Conservation (phyloP, 306 rosid species). For the Lotus japonicus region DNA sequence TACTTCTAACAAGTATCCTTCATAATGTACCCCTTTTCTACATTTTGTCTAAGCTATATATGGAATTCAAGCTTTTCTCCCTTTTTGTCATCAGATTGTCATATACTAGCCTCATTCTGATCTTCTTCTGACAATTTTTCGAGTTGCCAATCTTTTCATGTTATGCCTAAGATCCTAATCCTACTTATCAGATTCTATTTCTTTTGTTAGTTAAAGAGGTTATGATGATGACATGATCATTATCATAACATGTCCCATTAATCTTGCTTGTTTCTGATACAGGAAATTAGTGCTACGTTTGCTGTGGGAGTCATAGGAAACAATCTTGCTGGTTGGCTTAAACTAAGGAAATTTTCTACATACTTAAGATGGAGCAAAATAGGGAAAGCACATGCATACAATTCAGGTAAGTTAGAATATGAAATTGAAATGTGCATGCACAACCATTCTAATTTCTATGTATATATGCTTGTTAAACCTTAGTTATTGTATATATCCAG, state of each 20-base stretch:
- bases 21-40: not conserved
- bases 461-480: not conserved
- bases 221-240: not conserved
- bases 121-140: not conserved
- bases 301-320: slow-evolving; percentile 38
- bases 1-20: not conserved
- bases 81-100: not conserved
- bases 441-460: too few relatives aligned
- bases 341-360: slow-evolving; percentile 42
- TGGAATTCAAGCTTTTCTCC: not conserved
- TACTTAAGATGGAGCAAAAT: slow-evolving; percentile 79
- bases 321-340: slow-evolving; percentile 48
- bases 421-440: not conserved
- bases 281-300: slow-evolving; percentile 64
- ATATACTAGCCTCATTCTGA: not conserved
- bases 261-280: slow-evolving; percentile 24
- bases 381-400: slow-evolving; percentile 48
- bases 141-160: not conserved
- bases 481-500: not conserved
- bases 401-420: slow-evolving; percentile 48
- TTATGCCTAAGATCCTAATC: not conserved
- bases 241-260: not conserved
- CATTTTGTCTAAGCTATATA: not conserved
- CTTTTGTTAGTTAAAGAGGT: not conserved
- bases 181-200: not conserved